Base-by-base conservation (phyloP, 257 asterid species). In the Schizonepeta tenuifolia region DNA sequence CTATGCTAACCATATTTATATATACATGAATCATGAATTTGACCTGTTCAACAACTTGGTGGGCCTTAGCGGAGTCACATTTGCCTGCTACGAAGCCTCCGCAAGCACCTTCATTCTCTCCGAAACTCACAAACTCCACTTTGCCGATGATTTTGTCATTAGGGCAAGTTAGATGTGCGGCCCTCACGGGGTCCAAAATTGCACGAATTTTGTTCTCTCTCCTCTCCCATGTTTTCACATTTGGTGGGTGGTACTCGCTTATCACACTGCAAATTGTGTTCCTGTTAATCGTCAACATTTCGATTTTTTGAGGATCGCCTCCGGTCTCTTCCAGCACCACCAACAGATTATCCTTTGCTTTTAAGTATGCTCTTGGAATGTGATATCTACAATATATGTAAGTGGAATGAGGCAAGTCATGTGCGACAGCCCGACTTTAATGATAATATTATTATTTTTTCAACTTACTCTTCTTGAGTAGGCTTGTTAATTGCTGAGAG, bases 301-400 rank as follows among this genome's bases (percentile, higher is more conserved):
- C 81, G 31, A 95, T 87, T 12, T 67, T 80, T 2, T 44, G 65
- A 0, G 95, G 96, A 35, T 90, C 77, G 13, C 99, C 99, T 26
- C 98, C 99, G 0, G 84, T 80, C 77, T 95, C 99, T 59, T 95
- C 99, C 0, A 91, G 83, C 53, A 95, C 86, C 10, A 88, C 91
- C 59, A 95, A 17, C 0, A 90, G 77, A 44, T 95, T 95, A 3
- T 71, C 71, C 28, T 59, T 84, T 0, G 88, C 83, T 82, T 90
- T 95, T 88, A 95, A 70, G 74, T 63, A 88, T 1, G 91, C 81
- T 76, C 99, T 78, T 28, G 99, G 99, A 70, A 95, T 47, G 56
- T 95, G 98, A 63, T 95, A 94, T 84, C 98, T 93, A 31, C 36
- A 31, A 28, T 5, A n/a, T n/a, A n/a, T n/a, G n/a, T n/a, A n/a